Base-by-base conservation (phyloP, 2,329 filamentous ascomycete species). In the Orbilia oligospora region DNA sequence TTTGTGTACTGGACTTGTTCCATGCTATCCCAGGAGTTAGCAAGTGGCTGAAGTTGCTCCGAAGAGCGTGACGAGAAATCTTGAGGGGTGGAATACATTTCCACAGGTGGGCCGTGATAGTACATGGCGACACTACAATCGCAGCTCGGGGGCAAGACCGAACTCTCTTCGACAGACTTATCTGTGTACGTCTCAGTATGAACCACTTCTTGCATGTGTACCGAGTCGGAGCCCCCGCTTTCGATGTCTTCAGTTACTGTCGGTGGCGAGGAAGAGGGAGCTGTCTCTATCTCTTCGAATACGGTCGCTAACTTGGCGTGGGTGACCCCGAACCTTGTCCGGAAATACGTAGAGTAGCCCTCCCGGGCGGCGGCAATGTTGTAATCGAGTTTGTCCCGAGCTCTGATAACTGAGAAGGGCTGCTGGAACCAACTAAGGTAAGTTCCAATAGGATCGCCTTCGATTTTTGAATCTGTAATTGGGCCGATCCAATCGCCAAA, bases 81-180 rank as follows among this genome's bases (percentile, higher is more conserved):
- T 61, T 61, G 56, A 44, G 56, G 33, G 33, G 56, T 44, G 36
- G 56, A 27, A 44, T 61, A 61, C 33, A 41, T 61, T 61, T 61
- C 56, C 33, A n/a, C 56, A 3, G 33, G 36, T n/a, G 33, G 33
- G 20, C 36, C 27, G 5, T 44, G 36, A 61, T 44, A 24, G 4
- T 16, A 61, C 12, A 20, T 12, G 3, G 27, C 12, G 14, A 1
- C 12, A 30, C 36, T 20, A 14, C 27, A 24, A 27, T 61, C 36
- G 20, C 20, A 61, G 22, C 20, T 9, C 20, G 10, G 9, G 10
- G 36, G 22, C 6, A 20, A 44, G 5, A 33, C 24, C 0, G 33
- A 20, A 18, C 16, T 24, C 33, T 44, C 36, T 14, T 27, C 18
- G 0, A 61, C 1, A 30, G 33, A 22, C 2, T 58, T 16, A 20